A percentile compares a stretch with the other conserved stretches of the same genome.
Conservation (phyloP, 1,284 basidiomycete species). For the Golubevia sp. region DNA sequence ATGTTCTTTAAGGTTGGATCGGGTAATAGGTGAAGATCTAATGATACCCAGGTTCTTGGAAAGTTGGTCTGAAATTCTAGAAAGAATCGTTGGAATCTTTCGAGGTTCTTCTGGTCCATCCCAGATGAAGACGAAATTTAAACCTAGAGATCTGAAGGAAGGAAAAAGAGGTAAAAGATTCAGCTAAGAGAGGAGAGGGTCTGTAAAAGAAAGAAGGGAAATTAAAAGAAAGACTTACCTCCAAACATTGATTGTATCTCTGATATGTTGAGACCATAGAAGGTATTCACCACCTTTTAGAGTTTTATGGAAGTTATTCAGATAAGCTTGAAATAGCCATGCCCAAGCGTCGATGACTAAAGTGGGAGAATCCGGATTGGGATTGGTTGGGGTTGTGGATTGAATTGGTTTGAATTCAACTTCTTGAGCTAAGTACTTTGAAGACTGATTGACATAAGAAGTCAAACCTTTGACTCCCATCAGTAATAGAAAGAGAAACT, state of each 20-base stretch:
- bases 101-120: constrained; percentile 35
- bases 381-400: not conserved
- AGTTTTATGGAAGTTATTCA: constrained; percentile 28
- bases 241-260: constrained; percentile 5
- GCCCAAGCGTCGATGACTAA: constrained; percentile 45
- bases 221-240: constrained; percentile 2
- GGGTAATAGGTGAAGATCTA: constrained; percentile 20
- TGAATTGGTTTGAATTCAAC: constrained; percentile 12
- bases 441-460: constrained; percentile 23
- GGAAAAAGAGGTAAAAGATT: constrained; percentile 9
- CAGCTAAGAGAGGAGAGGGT: constrained; percentile 8
- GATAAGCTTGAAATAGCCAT: constrained; percentile 35
- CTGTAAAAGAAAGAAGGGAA: not conserved
- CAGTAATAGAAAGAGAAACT: not conserved
- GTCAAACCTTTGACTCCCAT: constrained; percentile 43
- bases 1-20: constrained; percentile 20
- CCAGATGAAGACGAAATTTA: constrained; percentile 43
- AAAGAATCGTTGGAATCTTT: constrained; percentile 29
- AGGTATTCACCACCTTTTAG: constrained; percentile 29
- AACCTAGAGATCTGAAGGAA: constrained; percentile 15
- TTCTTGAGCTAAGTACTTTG: constrained; percentile 21
- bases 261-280: constrained; percentile 11
- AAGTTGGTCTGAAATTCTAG: constrained; percentile 13
- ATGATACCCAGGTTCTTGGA: constrained; percentile 31
- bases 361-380: not conserved